These are phyloP conservation scores for Cyclocybe cylindracea DNA, from an alignment of 768 basidiomycete genomes.

Conservation along the genomic window DNA sequence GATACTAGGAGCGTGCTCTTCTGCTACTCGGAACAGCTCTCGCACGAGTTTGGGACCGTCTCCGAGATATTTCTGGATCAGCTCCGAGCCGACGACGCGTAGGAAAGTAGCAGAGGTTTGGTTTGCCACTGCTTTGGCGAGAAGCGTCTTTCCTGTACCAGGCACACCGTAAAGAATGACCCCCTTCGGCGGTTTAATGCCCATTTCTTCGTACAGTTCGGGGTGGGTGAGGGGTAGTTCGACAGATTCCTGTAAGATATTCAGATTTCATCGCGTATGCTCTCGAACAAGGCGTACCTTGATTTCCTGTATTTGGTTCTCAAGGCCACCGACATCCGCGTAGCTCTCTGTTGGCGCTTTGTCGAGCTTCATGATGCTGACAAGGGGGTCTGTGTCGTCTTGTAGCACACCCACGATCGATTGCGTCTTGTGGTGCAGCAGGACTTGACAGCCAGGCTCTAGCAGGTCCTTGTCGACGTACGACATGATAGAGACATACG, in stretches of 20 bases:
- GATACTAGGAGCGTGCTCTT: conserved; percentile 97
- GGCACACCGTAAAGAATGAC: conserved; percentile 99
- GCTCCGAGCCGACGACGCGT: conserved; percentile 95
- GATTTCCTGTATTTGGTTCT: conserved; percentile 97
- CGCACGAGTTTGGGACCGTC: conserved; percentile 98
- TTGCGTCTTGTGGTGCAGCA: conserved; percentile 95
- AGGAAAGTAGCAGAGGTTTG: conserved; percentile 98
- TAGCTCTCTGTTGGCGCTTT: conserved; percentile 99
- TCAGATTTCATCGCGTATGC: background rate
- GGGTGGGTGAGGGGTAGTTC: conserved; percentile 97
- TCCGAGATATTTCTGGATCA: conserved; percentile 99
- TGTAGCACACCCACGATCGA: conserved; percentile 93
- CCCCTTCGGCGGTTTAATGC: conserved; percentile 99
- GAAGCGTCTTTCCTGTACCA: conserved; percentile 96
- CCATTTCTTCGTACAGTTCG: conserved; percentile 99
- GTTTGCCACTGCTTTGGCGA: conserved; percentile 97
- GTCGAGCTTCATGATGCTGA: conserved; percentile 98
- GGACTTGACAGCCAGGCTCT: conserved; percentile 93
- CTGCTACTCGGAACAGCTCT: conserved; percentile 95
- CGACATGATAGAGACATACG: conserved; percentile 96
- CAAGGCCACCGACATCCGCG: conserved; percentile 96
- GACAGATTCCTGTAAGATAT: conserved; percentile 78
- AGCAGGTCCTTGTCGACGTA: conserved; percentile 98
- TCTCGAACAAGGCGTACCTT: conserved; percentile 55
- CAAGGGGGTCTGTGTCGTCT: conserved; percentile 94